These are phyloP conservation scores for Suhomyces kunorum DNA, from an alignment of 1,139 yeast species.

Conservation along the genomic window DNA sequence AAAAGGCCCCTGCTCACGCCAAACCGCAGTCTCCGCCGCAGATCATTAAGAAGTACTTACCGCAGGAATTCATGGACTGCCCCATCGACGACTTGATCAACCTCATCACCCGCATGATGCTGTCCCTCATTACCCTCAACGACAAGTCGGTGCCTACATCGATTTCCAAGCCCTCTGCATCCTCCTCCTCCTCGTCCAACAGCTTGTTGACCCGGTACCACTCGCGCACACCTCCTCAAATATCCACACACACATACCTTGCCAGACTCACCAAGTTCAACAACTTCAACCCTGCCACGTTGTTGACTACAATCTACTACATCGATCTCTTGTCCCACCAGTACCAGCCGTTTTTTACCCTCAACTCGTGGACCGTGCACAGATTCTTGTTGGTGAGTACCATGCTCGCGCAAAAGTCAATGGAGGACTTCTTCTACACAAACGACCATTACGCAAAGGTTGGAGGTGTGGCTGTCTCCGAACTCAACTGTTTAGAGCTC, in stretches of 20 bases:
- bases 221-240: conserved; percentile 87
- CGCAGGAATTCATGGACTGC: conserved; percentile 64
- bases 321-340: conserved; percentile 81
- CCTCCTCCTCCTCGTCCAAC: conserved; percentile 18
- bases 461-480: conserved; percentile 88
- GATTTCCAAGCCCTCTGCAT: conserved; percentile 29
- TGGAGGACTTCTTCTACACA: conserved; percentile 93
- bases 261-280: conserved; percentile 80
- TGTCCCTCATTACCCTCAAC: conserved; percentile 67
- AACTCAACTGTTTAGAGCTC: conserved; percentile 81
- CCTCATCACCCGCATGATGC: conserved; percentile 77
- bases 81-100: conserved; percentile 68
- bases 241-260: conserved; percentile 76
- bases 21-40: conserved; percentile 7
- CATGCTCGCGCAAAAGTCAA: conserved; percentile 85
- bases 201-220: conserved; percentile 79
- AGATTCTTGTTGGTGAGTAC: conserved; percentile 89
- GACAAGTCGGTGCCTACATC: conserved; percentile 52
- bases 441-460: conserved; percentile 93
- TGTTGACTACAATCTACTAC: conserved; percentile 80
- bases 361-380: conserved; percentile 91
- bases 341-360: conserved; percentile 72
- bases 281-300: conserved; percentile 77
- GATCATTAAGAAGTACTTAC: conserved; percentile 34
- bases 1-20: neutral